Conservation (phyloP, 805 yeast genomes). For the Metschnikowia cubensis region DNA sequence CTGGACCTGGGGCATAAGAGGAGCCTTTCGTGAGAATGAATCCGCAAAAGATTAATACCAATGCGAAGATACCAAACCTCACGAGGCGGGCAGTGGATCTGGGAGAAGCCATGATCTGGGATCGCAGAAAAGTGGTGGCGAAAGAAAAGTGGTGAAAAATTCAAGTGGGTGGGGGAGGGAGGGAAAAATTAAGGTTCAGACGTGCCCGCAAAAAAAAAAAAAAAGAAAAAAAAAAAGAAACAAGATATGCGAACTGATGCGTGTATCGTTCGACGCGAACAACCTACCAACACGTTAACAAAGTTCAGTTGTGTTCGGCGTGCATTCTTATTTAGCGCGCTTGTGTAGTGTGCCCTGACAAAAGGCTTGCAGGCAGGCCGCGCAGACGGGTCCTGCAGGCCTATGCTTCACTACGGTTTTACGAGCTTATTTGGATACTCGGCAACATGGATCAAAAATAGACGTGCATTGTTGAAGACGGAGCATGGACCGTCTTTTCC, state of each 20-base stretch:
- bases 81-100: constrained; percentile 47
- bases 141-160: neutral
- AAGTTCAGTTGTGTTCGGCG: neutral
- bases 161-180: neutral
- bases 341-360: neutral
- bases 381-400: neutral
- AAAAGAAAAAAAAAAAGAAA: neutral
- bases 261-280: neutral
- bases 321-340: neutral
- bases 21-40: constrained; percentile 47
- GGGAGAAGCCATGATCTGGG: constrained; percentile 21
- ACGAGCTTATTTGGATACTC: neutral
- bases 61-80: constrained; percentile 46
- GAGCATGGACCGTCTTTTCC: no score
- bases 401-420: neutral
- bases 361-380: neutral
- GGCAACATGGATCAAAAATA: neutral
- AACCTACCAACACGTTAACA: neutral
- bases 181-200: neutral
- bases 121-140: neutral
- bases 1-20: constrained; percentile 21
- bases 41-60: constrained; percentile 44
- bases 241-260: neutral
- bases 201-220: neutral
- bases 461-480: neutral